These are phyloP conservation scores for Pezizomycotina sp. DNA, from an alignment of 2,329 filamentous ascomycete genomes.

Conservation along the genomic window DNA sequence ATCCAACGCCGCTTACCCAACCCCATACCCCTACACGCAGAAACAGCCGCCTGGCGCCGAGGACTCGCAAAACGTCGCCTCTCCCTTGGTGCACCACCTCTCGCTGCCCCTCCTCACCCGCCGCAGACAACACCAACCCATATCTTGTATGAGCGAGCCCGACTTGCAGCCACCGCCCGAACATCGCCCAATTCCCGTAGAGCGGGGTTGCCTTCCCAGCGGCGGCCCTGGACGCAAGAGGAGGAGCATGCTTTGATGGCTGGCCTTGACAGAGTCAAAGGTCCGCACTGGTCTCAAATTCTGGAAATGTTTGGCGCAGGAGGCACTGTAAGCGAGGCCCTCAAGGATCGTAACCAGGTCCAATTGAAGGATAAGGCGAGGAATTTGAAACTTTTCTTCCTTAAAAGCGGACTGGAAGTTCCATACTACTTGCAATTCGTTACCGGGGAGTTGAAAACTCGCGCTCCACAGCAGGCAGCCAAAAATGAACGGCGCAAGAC, in stretches of 20 bases:
- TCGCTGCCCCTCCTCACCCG: slow-evolving; percentile 25
- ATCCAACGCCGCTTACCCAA: no score
- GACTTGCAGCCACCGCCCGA: slow-evolving; percentile 39
- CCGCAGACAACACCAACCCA: slow-evolving; percentile 35
- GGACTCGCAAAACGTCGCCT: no score
- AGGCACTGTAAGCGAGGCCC: slow-evolving; percentile 62
- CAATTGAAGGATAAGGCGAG: slow-evolving; percentile 84
- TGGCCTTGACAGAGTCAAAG: slow-evolving; percentile 73
- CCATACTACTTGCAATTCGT: slow-evolving; percentile 76
- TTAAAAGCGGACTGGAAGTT: slow-evolving; percentile 82
- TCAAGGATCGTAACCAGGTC: slow-evolving; percentile 79
- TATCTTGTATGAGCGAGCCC: slow-evolving; percentile 41
- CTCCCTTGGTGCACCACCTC: slow-evolving; percentile 21
- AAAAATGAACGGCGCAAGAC: slow-evolving; percentile 34
- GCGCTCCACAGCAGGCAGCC: slow-evolving; percentile 58
- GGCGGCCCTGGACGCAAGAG: slow-evolving; percentile 72
- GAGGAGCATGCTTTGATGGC: slow-evolving; percentile 84
- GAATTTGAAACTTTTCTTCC: slow-evolving; percentile 77
- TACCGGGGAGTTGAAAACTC: slow-evolving; percentile 74
- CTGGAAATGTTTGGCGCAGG: slow-evolving; percentile 65
- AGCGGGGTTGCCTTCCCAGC: slow-evolving; percentile 39
- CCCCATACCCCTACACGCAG: no score
- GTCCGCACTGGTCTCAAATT: slow-evolving; percentile 87
- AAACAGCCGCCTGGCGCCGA: slow-evolving; percentile 9
- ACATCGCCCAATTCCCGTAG: slow-evolving; percentile 38